Evolutionary conservation across 805 yeast species (phyloP).

Genomic region (Isabelozyma rhagii): DNA sequence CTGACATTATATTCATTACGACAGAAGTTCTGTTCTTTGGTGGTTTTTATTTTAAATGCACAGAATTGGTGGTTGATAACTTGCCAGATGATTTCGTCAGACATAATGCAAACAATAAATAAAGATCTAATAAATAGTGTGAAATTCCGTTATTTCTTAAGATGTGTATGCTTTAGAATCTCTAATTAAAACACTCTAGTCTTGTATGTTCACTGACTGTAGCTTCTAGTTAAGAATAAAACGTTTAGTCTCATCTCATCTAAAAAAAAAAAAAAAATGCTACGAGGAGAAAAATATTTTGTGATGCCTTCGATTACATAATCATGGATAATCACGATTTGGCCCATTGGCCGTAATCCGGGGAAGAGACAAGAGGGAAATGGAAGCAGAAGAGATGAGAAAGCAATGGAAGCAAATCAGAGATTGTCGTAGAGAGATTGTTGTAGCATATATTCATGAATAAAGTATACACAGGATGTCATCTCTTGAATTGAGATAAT

Average conservation of each 20-base stretch:
- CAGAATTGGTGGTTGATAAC: conserved; percentile 94
- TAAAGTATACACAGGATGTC: no score
- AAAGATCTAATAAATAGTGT: background rate
- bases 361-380: background rate
- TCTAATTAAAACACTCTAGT: no score
- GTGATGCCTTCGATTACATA: background rate
- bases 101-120: conserved; percentile 22
- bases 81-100: conserved; percentile 94
- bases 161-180: no score
- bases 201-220: background rate
- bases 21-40: conserved; percentile 88
- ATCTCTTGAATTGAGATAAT: background rate
- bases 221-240: background rate
- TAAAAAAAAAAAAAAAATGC: background rate
- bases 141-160: no score
- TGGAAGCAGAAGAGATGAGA: background rate
- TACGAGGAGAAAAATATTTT: background rate
- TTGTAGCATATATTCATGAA: background rate
- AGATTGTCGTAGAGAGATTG: no score
- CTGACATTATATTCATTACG: conserved; percentile 94
- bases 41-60: conserved; percentile 87
- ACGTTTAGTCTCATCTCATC: background rate
- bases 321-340: background rate
- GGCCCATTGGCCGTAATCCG: background rate
- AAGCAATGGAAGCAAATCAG: background rate